These are phyloP conservation scores for Torulaspora maleeae DNA, from an alignment of 805 yeast genomes.

Conservation along the genomic window DNA sequence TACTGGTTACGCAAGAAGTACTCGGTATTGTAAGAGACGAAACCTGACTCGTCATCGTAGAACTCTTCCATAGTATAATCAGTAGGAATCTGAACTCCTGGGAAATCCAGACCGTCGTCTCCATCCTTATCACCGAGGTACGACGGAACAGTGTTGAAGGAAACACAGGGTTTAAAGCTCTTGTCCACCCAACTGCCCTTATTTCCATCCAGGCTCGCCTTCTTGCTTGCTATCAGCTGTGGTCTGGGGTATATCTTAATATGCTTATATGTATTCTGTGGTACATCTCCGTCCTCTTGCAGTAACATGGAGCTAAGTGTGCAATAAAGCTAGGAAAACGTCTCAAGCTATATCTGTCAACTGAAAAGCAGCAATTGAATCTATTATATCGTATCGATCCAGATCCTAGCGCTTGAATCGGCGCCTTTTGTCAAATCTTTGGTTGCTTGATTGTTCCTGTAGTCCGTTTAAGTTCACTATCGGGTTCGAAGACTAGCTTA, in stretches of 20 bases:
- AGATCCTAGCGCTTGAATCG: not conserved
- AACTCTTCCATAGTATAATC: slow-evolving; percentile 34
- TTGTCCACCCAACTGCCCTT: not conserved
- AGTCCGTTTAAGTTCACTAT: not conserved
- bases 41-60: slow-evolving; percentile 32
- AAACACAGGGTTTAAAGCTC: slow-evolving; percentile 27
- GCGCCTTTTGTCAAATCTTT: not conserved
- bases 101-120: slow-evolving; percentile 21
- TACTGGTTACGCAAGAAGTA: slow-evolving; percentile 18
- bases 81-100: slow-evolving; percentile 27
- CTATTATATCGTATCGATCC: not conserved
- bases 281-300: slow-evolving; percentile 12
- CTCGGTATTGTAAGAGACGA: slow-evolving; percentile 11
- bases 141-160: slow-evolving; percentile 36
- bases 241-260: slow-evolving; percentile 12
- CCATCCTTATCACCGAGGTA: slow-evolving; percentile 20
- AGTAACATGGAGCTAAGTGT: slow-evolving; percentile 4
- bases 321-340: not conserved
- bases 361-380: not conserved
- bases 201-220: not conserved
- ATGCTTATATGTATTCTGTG: slow-evolving; percentile 17
- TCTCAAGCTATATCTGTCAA: not conserved
- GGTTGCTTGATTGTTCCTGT: not conserved
- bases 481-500: not conserved
- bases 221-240: not conserved